phyloP scores from a whole-genome alignment of 768 basidiomycete genomes.

The Tricholomella constricta region DNA sequence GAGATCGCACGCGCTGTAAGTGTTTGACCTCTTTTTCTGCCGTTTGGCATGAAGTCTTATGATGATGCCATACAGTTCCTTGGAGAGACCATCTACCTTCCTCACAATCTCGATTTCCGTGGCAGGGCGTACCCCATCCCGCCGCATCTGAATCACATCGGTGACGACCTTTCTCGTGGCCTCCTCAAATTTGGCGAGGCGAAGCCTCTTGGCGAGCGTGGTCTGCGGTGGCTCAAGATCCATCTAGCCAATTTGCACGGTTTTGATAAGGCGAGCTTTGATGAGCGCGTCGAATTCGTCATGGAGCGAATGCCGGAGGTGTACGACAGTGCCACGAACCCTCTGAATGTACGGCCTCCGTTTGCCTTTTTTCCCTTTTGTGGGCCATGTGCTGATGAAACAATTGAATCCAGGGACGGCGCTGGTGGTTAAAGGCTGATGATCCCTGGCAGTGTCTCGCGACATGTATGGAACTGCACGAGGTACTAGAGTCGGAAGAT shows the following conservation, averaged over 20 bases:
- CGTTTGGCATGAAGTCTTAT: slow-evolving; percentile 7
- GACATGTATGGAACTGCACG: slow-evolving; percentile 85
- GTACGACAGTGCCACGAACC: slow-evolving; percentile 79
- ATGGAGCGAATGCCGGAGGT: slow-evolving; percentile 74
- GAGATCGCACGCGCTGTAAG: slow-evolving; percentile 91
- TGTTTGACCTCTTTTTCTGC: slow-evolving; percentile 12
- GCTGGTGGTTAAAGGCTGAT: slow-evolving; percentile 92
- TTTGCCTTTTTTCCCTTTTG: slow-evolving; percentile 1
- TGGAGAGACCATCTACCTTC: slow-evolving; percentile 85
- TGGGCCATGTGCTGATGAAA: not conserved
- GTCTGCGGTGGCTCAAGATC: slow-evolving; percentile 93
- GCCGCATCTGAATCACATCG: slow-evolving; percentile 93
- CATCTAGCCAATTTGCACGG: slow-evolving; percentile 93
- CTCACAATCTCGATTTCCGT: slow-evolving; percentile 97
- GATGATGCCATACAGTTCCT: slow-evolving; percentile 59
- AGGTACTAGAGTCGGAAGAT: slow-evolving; percentile 73
- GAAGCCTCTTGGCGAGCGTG: slow-evolving; percentile 79
- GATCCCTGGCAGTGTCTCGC: slow-evolving; percentile 99
- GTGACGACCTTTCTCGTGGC: slow-evolving; percentile 90
- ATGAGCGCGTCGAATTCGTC: slow-evolving; percentile 85
- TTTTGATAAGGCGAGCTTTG: slow-evolving; percentile 92
- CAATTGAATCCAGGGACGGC: slow-evolving; percentile 49
- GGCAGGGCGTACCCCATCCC: slow-evolving; percentile 97
- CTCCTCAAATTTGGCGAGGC: slow-evolving; percentile 80
- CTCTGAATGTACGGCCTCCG: slow-evolving; percentile 62